phyloP scores from a whole-genome alignment of 2,329 filamentous ascomycete species.

The Knoxdaviesia capensis region DNA sequence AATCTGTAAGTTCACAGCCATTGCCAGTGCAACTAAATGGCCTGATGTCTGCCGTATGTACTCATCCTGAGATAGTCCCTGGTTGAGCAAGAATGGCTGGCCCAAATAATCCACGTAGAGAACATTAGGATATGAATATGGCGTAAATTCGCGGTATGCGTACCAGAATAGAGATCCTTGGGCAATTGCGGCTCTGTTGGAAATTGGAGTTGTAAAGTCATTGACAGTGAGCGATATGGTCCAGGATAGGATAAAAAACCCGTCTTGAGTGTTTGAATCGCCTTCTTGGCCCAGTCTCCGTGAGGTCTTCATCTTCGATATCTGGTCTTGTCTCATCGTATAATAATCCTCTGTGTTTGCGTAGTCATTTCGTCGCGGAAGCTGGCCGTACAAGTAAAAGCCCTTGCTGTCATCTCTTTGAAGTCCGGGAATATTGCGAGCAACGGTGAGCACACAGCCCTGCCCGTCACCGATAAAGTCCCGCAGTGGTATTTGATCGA shows the following conservation, averaged over 20 bases:
- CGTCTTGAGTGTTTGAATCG: constrained; percentile 1
- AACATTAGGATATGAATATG: constrained; percentile 5
- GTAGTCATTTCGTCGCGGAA: constrained; percentile 1
- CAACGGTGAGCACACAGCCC: constrained; percentile 9
- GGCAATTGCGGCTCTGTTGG: background rate
- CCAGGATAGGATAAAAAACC: constrained; percentile 2
- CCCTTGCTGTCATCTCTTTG: background rate
- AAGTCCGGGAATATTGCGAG: constrained; percentile 1
- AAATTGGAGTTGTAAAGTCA: background rate
- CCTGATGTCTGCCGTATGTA: constrained; percentile 2
- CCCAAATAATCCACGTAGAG: constrained; percentile 4
- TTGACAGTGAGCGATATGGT: constrained; percentile 1
- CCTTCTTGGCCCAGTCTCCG: constrained; percentile 1
- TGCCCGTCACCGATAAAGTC: constrained; percentile 5
- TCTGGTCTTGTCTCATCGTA: constrained; percentile 1
- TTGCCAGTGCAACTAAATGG: constrained; percentile 4
- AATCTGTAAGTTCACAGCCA: constrained; percentile 5
- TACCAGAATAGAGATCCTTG: constrained; percentile 3
- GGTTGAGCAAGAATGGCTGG: constrained; percentile 1
- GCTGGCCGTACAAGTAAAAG: background rate
- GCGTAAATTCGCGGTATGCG: constrained; percentile 4
- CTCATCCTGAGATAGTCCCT: background rate
- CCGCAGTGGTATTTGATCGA: constrained; percentile 15
- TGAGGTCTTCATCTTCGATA: constrained; percentile 1
- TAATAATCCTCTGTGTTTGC: constrained; percentile 1